Percentiles rank a stretch among this genome's conserved stretches.
phyloP scores from a whole-genome alignment of 2,329 filamentous ascomycete genomes.

The Rasamsonia emersonii region DNA sequence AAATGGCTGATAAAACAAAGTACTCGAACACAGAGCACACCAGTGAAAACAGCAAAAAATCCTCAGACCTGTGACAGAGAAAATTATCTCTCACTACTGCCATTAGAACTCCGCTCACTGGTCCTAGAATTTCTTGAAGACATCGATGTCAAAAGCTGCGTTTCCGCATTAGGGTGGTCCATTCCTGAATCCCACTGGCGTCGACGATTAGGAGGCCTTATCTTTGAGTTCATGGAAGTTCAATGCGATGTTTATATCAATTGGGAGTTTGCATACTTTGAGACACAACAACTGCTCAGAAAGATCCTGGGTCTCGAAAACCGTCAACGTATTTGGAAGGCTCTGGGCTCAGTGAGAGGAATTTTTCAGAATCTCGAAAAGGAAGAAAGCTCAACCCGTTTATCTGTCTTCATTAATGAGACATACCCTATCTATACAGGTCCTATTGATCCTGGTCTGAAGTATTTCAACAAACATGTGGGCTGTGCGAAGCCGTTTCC shows the following conservation, averaged over 20 bases:
- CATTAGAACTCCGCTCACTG: neutral
- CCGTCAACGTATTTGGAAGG: neutral
- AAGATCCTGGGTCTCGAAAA: conserved; percentile 1
- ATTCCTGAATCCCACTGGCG: neutral
- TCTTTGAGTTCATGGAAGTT: neutral
- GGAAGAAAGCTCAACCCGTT: conserved; percentile 1
- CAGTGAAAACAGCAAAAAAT: neutral
- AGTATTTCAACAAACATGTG: neutral
- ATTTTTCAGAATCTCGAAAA: neutral
- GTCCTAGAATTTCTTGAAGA: neutral
- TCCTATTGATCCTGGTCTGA: neutral
- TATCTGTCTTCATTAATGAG: conserved; percentile 1
- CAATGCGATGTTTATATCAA: neutral
- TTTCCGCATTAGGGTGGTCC: neutral
- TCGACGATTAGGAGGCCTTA: neutral
- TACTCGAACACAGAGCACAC: neutral
- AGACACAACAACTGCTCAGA: neutral
- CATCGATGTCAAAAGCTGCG: neutral
- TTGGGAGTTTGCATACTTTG: neutral
- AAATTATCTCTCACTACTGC: neutral
- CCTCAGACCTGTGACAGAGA: too few species aligned
- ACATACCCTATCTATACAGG: neutral
- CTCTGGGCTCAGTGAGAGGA: neutral
- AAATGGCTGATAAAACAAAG: neutral
- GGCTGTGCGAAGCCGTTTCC: neutral